Evolutionary conservation across 768 basidiomycete species (phyloP), one percentile per base, ranked within the genome.

Genomic region (Russula dissimulans): DNA sequence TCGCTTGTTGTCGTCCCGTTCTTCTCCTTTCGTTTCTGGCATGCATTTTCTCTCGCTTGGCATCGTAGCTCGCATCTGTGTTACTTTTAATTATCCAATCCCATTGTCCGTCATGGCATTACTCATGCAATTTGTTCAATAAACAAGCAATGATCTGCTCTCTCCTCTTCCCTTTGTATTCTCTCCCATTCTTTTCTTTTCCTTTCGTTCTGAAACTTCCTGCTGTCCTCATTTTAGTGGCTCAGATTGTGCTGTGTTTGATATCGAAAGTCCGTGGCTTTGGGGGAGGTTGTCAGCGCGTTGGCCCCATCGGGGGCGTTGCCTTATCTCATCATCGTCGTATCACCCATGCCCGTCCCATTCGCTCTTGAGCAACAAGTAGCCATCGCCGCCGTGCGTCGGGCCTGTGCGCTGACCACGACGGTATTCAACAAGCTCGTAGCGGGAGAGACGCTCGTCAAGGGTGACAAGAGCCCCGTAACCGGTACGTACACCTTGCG

Each of bases 371-470:
- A 98, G 74, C 85, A 87, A 65, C 79, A 84, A 67, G 79, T 97
- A 60, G 94, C 92, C 9, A 74, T 97, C 56, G 80, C 86, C 18
- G 93, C 95, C 4, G 95, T 97, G 39, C 81, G 91, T 17, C 75
- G 95, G 41, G 95, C 95, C 4, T 94, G 89, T 69, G 76, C 78
- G 29, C 77, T 97, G 62, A 95, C 95, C 1, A 82, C 86, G 3
- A 81, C 86, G 2, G 89, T 97, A 18, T 97, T 97, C 75, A 84
- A 86, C 67, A 85, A 82, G 54, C 81, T 97, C 55, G 85, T 91
- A 64, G 86, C 84, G 63, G 83, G 84, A 66, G 95, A 95, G 72
- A 93, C 89, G 0, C 76, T 95, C 42, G 85, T 85, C 50, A 97
- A 99, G 71, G 84, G 80, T 31, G 95, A 99, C 76, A 94, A 94